Evolutionary conservation across 768 basidiomycete genomes (phyloP), one percentile per base, ranked within the genome.

Genomic region (Hypsizygus marmoreus): DNA sequence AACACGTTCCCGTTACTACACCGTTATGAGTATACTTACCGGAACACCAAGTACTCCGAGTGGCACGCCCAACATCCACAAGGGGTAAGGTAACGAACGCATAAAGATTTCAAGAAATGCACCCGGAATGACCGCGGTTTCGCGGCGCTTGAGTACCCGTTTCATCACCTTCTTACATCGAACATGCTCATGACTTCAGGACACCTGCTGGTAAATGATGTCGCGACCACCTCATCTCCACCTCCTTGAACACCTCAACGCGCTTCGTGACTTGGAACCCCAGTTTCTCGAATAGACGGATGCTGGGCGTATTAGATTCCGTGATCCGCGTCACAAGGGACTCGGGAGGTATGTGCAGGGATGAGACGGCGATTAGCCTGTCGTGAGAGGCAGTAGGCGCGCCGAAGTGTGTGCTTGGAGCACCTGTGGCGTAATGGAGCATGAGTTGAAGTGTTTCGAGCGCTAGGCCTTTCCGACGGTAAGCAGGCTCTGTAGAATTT

Each of bases 201-300:
- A n/a, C n/a, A n/a, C n/a, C n/a, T n/a, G n/a, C n/a, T n/a, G n/a
- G n/a, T n/a, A n/a, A n/a, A n/a, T n/a, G n/a, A n/a, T n/a, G n/a
- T n/a, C n/a, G n/a, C n/a, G n/a, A n/a, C n/a, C 67, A 77, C 20
- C 87, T 78, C 81, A 97, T 77, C 69, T 95, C 93, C 12, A 91
- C 78, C 65, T 97, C 91, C 26, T 77, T 71, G 54, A 94, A 97
- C 8, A 90, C 84, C 39, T 82, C 76, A 12, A 86, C 82, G 9
- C 69, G 66, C 58, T 86, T 88, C 8, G 79, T 81, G 26, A 86
- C 67, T 13, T 59, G 61, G 57, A 97, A 97, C 0, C 90, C 92
- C 1, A 97, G 76, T 50, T 78, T 79, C 55, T 78, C 67, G 56
- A 97, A 97, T 7, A 97, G 70, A 6, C 62, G 60, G 20, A 91